Conservation (phyloP, 2,329 filamentous ascomycete genomes). For the Paraconiothyrium brasiliense region DNA sequence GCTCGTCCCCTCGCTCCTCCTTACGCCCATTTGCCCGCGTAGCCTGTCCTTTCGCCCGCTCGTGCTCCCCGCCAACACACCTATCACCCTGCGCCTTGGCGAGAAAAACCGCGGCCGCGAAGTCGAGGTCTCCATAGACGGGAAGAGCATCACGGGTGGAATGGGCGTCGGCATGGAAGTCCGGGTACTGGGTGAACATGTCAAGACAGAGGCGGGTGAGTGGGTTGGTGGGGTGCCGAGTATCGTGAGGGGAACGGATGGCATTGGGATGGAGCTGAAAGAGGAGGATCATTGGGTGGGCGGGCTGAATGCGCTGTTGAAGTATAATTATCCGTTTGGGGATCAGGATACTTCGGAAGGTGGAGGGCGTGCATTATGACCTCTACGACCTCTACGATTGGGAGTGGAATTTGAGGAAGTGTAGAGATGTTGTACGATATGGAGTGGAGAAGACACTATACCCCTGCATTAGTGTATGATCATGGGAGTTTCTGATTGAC, state of each 20-base stretch:
- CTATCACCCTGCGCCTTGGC: conserved; percentile 82
- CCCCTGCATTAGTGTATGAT: conserved; percentile 2
- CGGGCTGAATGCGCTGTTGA: conserved; percentile 88
- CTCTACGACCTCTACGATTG: background rate
- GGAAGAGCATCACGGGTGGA: conserved; percentile 54
- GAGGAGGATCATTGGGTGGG: conserved; percentile 95
- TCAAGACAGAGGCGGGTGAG: conserved; percentile 57
- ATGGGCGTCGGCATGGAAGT: conserved; percentile 71
- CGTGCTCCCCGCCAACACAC: conserved; percentile 85
- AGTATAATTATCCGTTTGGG: conserved; percentile 98
- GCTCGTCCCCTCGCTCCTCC: conserved; percentile 83
- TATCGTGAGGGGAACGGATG: conserved; percentile 72
- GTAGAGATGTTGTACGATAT: conserved; percentile 5
- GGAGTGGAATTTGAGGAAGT: no score
- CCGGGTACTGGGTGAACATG: conserved; percentile 84
- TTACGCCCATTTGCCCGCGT: conserved; percentile 94
- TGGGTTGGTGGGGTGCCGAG: conserved; percentile 88
- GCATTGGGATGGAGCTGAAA: conserved; percentile 49
- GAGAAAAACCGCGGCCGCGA: conserved; percentile 62
- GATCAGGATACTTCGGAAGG: conserved; percentile 49
- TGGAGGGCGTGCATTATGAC: background rate
- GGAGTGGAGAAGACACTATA: background rate
- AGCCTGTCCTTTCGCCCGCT: conserved; percentile 92
- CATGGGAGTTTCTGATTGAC: background rate
- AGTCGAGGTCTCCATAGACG: conserved; percentile 62